Percentiles rank a stretch among this genome's conserved stretches.
Evolutionary conservation across 2,329 filamentous ascomycete genomes (phyloP).

Genomic region (Monosporascus sp.): DNA sequence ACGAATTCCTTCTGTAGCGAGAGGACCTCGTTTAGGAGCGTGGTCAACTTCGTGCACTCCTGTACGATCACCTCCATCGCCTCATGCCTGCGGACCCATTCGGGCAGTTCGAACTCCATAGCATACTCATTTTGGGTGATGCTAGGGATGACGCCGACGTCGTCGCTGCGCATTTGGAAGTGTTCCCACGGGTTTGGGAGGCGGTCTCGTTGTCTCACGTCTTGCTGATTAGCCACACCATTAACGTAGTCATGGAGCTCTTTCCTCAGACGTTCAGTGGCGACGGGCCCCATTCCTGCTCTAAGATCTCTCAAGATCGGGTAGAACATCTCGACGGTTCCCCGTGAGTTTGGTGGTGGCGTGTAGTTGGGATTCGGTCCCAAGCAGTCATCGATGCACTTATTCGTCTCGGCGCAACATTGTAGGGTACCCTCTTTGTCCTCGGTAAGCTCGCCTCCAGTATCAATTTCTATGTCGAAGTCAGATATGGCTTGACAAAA

Average conservation of each 20-base stretch:
- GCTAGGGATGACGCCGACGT: conserved; percentile 24
- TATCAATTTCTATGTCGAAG: conserved; percentile 20
- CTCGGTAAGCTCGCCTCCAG: conserved; percentile 22
- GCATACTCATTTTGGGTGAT: conserved; percentile 26
- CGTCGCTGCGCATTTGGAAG: conserved; percentile 21
- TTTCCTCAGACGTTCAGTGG: conserved; percentile 17
- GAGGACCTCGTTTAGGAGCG: conserved; percentile 23
- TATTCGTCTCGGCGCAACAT: conserved; percentile 18
- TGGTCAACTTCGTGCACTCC: conserved; percentile 21
- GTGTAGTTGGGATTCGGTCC: conserved; percentile 17
- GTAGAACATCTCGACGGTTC: conserved; percentile 24
- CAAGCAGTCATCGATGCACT: conserved; percentile 22
- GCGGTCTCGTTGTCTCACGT: conserved; percentile 16
- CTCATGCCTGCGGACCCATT: conserved; percentile 19
- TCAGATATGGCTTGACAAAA: background rate
- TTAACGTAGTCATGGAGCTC: conserved; percentile 25
- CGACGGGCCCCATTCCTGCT: conserved; percentile 13
- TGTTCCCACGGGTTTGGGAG: conserved; percentile 25
- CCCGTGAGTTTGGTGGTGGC: conserved; percentile 12
- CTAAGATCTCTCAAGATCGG: conserved; percentile 21
- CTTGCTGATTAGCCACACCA: conserved; percentile 21
- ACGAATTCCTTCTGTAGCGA: conserved; percentile 28
- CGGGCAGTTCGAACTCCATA: conserved; percentile 25
- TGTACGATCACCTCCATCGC: conserved; percentile 23
- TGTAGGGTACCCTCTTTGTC: conserved; percentile 19